A percentile compares a stretch with the other conserved stretches of the same genome.
phyloP scores from a whole-genome alignment of 192 early-diverging fungal species.

The Piromyces finnis region DNA sequence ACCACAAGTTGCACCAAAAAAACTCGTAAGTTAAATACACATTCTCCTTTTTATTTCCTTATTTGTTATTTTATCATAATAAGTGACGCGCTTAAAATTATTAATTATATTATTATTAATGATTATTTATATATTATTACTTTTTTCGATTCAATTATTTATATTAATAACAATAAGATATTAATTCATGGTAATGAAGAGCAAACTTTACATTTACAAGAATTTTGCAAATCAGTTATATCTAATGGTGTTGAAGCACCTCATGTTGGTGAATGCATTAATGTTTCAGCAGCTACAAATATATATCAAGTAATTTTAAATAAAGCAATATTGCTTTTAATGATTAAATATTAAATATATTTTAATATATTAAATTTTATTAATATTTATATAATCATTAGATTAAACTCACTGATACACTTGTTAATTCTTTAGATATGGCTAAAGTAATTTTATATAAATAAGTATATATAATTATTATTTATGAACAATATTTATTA shows the following conservation, averaged over 20 bases:
- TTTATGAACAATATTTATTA: no score
- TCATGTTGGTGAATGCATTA: slow-evolving; percentile 59
- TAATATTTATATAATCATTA: no score
- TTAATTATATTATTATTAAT: no score
- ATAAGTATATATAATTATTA: no score
- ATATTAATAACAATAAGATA: slow-evolving; percentile 13
- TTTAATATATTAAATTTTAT: no score
- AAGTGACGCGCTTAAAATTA: no score
- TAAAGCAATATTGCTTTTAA: neutral
- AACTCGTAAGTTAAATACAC: slow-evolving; percentile 62
- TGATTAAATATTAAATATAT: neutral
- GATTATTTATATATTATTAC: neutral
- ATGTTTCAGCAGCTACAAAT: slow-evolving; percentile 75
- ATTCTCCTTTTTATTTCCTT: no score
- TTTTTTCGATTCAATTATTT: neutral
- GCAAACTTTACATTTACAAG: slow-evolving; percentile 44
- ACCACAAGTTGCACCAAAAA: slow-evolving; percentile 54
- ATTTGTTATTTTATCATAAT: no score
- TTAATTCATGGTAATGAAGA: slow-evolving; percentile 68
- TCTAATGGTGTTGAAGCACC: slow-evolving; percentile 78
- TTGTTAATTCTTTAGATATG: slow-evolving; percentile 58
- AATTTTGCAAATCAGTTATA: slow-evolving; percentile 45
- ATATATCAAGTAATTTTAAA: slow-evolving; percentile 47
- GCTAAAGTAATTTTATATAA: slow-evolving; percentile 28
- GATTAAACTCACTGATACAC: slow-evolving; percentile 66